Percentiles rank a stretch among this genome's conserved stretches.
phyloP scores from a whole-genome alignment of 2,329 filamentous ascomycete species.

The Coniella vitis region DNA sequence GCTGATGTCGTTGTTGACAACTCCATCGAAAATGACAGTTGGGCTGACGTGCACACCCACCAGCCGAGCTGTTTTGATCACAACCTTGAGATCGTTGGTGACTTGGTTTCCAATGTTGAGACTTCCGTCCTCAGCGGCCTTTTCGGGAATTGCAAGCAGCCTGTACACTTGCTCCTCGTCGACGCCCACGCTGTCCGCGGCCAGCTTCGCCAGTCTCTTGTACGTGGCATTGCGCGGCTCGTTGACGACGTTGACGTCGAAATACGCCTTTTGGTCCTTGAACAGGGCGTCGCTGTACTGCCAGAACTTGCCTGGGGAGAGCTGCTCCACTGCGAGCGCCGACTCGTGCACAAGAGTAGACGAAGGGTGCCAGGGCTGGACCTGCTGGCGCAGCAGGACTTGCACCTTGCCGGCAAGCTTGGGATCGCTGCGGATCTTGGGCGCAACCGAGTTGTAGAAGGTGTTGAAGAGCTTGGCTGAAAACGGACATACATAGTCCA shows the following conservation, averaged over 20 bases:
- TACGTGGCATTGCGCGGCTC: constrained; percentile 85
- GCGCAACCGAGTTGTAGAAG: constrained; percentile 59
- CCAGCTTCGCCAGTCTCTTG: constrained; percentile 68
- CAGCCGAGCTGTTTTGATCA: constrained; percentile 73
- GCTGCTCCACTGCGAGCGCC: constrained; percentile 67
- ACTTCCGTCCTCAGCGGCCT: constrained; percentile 57
- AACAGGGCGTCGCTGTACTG: constrained; percentile 64
- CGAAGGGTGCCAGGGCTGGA: constrained; percentile 93
- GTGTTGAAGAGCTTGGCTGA: constrained; percentile 68
- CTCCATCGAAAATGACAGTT: constrained; percentile 81
- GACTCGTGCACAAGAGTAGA: constrained; percentile 75
- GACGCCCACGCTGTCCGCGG: constrained; percentile 56
- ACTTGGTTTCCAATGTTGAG: constrained; percentile 76
- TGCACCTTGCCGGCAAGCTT: constrained; percentile 50
- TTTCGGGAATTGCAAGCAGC: constrained; percentile 62
- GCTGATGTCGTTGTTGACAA: constrained; percentile 71
- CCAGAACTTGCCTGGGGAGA: constrained; percentile 71
- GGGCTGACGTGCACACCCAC: constrained; percentile 86
- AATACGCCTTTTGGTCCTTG: constrained; percentile 65
- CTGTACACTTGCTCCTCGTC: constrained; percentile 63
- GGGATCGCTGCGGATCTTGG: constrained; percentile 57
- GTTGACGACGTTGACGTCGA: constrained; percentile 76
- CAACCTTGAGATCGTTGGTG: constrained; percentile 76
- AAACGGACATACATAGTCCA: constrained; percentile 86
- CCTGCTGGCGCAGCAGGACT: constrained; percentile 82